Base-by-base conservation (phyloP, 495 filamentous ascomycete genomes). In the Penicillium goetzii region DNA sequence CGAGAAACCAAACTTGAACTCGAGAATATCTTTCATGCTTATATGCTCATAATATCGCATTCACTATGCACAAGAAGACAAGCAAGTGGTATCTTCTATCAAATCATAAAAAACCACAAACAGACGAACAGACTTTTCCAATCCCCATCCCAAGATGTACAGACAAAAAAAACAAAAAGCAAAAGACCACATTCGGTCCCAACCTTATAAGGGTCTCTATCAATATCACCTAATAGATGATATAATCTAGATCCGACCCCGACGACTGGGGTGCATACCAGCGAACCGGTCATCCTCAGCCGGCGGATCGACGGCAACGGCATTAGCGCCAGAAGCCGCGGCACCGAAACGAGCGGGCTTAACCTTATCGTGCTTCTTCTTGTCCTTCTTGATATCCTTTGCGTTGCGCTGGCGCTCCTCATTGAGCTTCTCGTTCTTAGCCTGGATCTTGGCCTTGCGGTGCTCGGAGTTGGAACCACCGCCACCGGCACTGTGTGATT, bases 361-460 rank as follows among this genome's bases (percentile, higher is more conserved):
- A 9, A 53, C 28, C 56, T 67, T 76, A 10, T 73, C 75, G 59
- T 76, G 73, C 58, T 69, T 70, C 57, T 72, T 75, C 74, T 81
- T 79, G 67, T 82, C 76, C 59, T 77, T 75, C 63, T 80, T 79
- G 63, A 82, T 78, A 59, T 85, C 78, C 71, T 83, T 81, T 6
- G 73, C 71, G 62, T 79, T 73, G 60, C 85, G 86, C 52, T 83
- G 82, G 45, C 93, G 84, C 81, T 97, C 86, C 65, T 96, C 92
- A 63, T 90, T 84, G 28, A 98, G 82, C 79, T 93, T 93, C 68
- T 84, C 81, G 78, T 98, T 99, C 85, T 97, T 97, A 12, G 82
- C 82, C 66, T 84, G 78, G 71, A 99, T 88, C 80, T 94, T 96
- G 50, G 86, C 81, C 67, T 82, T 85, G 64, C 95, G 82, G 50